Conservation (phyloP, 345 rosid species). For the Kernera saxatilis region DNA sequence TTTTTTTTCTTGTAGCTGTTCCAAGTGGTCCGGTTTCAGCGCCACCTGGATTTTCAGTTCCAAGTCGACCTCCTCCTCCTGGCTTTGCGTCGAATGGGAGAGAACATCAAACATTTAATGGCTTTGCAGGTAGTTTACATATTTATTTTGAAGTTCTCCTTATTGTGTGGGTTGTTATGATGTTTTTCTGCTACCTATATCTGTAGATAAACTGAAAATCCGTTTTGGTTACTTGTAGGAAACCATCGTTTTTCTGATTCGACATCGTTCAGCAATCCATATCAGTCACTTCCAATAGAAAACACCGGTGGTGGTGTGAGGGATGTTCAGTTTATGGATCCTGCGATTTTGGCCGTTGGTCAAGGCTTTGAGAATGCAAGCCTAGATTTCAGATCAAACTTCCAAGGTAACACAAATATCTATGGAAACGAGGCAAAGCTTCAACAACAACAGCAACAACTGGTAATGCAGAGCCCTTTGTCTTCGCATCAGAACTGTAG, state of each 20-base stretch:
- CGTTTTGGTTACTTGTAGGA: constrained; percentile 35
- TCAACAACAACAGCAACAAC: constrained; percentile 33
- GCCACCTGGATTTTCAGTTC: constrained; percentile 88
- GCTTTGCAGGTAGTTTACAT: constrained; percentile 47
- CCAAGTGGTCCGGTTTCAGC: constrained; percentile 65
- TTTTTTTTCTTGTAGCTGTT: constrained; percentile 31
- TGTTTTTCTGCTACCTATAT: not conserved
- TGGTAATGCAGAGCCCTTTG: constrained; percentile 61
- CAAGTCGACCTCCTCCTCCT: constrained; percentile 86
- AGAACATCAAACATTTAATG: constrained; percentile 47
- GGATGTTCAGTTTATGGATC: constrained; percentile 79
- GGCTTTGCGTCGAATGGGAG: constrained; percentile 75
- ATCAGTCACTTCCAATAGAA: constrained; percentile 38
- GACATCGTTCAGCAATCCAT: constrained; percentile 44
- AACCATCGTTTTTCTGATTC: constrained; percentile 43
- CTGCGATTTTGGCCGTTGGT: constrained; percentile 95
- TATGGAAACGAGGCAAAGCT: constrained; percentile 59
- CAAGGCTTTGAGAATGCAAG: constrained; percentile 52
- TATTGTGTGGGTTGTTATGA: not conserved
- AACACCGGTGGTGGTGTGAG: constrained; percentile 41
- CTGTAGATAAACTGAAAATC: not conserved
- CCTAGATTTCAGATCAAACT: constrained; percentile 53
- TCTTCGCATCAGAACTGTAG: constrained; percentile 51
- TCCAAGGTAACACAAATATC: constrained; percentile 41
- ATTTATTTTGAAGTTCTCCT: constrained; percentile 6